These are phyloP conservation scores for Amylostereum chailletii DNA, from an alignment of 1,284 basidiomycete genomes.

Conservation along the genomic window DNA sequence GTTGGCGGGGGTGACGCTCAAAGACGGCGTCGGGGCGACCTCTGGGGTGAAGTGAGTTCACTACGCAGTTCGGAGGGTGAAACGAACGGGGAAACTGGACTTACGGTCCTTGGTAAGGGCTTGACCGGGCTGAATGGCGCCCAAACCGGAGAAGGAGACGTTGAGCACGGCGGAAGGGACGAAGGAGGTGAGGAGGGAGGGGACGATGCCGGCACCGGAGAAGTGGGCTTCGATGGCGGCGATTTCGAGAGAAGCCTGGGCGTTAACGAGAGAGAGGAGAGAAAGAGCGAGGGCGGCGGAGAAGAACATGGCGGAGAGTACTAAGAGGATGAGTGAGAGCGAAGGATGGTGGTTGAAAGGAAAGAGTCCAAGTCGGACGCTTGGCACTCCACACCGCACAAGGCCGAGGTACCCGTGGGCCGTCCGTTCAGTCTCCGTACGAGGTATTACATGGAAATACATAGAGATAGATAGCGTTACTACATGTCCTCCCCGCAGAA, in stretches of 20 bases:
- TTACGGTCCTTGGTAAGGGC: constrained; percentile 45
- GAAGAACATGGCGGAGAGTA: constrained; percentile 22
- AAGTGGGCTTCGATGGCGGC: constrained; percentile 56
- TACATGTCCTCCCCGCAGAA: too few species aligned
- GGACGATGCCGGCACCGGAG: constrained; percentile 47
- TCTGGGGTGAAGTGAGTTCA: constrained; percentile 25
- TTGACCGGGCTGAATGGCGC: constrained; percentile 49
- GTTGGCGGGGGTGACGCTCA: constrained; percentile 41
- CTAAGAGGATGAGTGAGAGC: constrained; percentile 3
- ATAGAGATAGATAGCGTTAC: too few species aligned
- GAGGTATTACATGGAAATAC: too few species aligned
- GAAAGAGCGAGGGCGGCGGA: constrained; percentile 23
- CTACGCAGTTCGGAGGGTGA: neutral
- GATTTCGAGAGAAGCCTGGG: constrained; percentile 34
- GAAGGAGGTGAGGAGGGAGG: constrained; percentile 48
- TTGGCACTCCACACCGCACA: too few species aligned
- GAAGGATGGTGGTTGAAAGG: constrained; percentile 12
- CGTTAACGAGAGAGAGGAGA: constrained; percentile 31
- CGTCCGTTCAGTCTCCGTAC: too few species aligned
- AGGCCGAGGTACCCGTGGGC: too few species aligned
- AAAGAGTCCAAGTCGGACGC: too few species aligned
- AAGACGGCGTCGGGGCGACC: constrained; percentile 38
- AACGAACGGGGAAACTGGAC: constrained; percentile 18
- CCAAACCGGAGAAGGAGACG: constrained; percentile 42
- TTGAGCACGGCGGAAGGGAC: constrained; percentile 44